Base-by-base conservation (phyloP, 495 filamentous ascomycete genomes). In the Xylaria palmicola region DNA sequence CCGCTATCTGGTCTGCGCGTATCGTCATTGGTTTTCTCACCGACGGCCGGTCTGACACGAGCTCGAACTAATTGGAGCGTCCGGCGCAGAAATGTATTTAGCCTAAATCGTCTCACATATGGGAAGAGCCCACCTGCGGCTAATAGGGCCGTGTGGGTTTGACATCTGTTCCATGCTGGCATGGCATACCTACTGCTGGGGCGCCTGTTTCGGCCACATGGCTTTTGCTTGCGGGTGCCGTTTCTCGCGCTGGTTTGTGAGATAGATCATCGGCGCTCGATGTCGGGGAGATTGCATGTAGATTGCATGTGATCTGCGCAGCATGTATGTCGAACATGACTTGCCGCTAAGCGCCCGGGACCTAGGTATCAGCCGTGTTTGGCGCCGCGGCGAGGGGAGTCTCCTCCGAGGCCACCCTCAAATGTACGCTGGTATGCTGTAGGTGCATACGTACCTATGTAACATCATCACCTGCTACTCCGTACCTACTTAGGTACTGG, bases 121-220 rank as follows among this genome's bases (percentile, higher is more conserved):
- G 22, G 2, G 22, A 22, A 37, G 37, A 60, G 15, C 57, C 56
- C 57, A 60, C 47, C 53, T 43, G 37, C 58, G 58, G 58, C 58
- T 60, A 60, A 60, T 60, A 54, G 58, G 48, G 39, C 49, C 49
- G 58, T 37, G 40, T 47, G 20, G 34, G 27, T 32, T 34, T 34
- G 53, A 56, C 34, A 41, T 41, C 37, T 43, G 36, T 43, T 30
- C 36, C 26, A 36, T 36, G 13, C 40, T n/a, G n/a, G n/a, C n/a
- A n/a, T n/a, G n/a, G 34, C 34, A n/a, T 50, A 17, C 29, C 29
- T n/a, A 40, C 10, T 53, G 17, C 20, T 27, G 36, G 30, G 15
- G 7, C n/a, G 34, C 34, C 51, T 55, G 37, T 55, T 55, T 55
- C 37, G 51, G 48, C 27, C 29, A 34, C 48, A 51, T 51, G 29